These are phyloP conservation scores for Sophora flavescens DNA, from an alignment of 306 rosid species.

Conservation along the genomic window DNA sequence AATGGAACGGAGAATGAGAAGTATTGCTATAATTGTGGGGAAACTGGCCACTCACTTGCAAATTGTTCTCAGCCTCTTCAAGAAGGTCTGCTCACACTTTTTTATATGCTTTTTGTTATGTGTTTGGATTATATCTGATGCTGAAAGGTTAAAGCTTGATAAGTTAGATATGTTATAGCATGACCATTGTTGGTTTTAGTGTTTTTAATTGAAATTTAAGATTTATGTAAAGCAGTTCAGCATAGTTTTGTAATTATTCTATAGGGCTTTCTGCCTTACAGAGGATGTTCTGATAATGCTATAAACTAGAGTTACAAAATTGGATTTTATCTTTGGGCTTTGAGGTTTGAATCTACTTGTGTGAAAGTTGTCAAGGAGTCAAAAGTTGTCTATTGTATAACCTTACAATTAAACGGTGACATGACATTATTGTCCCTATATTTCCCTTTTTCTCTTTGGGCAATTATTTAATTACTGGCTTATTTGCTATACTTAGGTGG, in stretches of 20 bases:
- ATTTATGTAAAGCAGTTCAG: neutral
- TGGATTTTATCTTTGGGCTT: conserved; percentile 6
- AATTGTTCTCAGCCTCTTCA: conserved; percentile 68
- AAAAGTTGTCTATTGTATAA: neutral
- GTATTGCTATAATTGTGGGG: conserved; percentile 89
- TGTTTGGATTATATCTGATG: neutral
- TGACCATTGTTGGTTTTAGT: neutral
- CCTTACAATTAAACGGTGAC: neutral
- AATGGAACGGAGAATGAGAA: conserved; percentile 56
- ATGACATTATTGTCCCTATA: neutral
- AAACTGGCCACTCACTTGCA: conserved; percentile 77
- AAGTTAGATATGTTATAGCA: neutral
- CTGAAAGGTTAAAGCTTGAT: neutral
- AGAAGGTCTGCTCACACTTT: conserved; percentile 60
- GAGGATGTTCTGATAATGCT: neutral
- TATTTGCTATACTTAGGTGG: neutral
- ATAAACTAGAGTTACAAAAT: neutral
- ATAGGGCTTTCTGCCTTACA: neutral
- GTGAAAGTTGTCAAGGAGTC: neutral
- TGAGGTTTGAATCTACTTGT: neutral
- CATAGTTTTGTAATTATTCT: neutral
- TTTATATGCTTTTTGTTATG: neutral
- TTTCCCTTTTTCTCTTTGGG: neutral
- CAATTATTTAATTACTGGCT: neutral
- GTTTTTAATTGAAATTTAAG: conserved; percentile 26